Conservation (phyloP, 1,139 yeast species). For the Candida labiduridarum region DNA sequence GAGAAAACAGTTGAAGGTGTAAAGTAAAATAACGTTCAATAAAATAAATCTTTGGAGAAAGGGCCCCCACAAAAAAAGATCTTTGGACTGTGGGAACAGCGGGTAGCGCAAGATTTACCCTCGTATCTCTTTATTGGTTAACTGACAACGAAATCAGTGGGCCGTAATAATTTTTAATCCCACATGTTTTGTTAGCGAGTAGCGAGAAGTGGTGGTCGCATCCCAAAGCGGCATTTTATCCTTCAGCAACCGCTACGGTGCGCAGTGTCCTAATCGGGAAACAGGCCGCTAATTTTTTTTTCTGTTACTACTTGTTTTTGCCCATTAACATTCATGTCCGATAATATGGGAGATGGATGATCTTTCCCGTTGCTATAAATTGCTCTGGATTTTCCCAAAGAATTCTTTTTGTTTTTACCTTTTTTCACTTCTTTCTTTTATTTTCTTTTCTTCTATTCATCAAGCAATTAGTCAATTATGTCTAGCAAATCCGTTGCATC, state of each 20-base stretch:
- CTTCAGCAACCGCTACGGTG: background rate
- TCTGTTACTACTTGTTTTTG: background rate
- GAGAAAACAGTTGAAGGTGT: no score
- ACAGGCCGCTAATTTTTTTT: constrained; percentile 4
- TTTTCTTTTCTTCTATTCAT: background rate
- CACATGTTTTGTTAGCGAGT: no score
- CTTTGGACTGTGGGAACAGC: no score
- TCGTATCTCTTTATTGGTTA: no score
- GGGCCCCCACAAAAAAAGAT: no score
- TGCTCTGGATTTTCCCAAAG: background rate
- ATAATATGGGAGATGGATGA: background rate
- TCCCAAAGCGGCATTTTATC: constrained; percentile 1
- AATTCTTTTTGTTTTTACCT: background rate
- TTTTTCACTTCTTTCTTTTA: background rate
- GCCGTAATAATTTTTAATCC: background rate
- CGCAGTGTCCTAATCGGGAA: background rate
- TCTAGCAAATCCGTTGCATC: constrained; percentile 43
- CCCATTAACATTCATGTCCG: background rate
- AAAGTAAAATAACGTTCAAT: no score
- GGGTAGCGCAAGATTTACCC: no score
- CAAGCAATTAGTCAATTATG: constrained; percentile 7
- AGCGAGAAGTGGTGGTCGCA: background rate
- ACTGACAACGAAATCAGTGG: no score
- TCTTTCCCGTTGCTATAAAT: constrained; percentile 1
- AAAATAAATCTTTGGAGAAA: no score